Evolutionary conservation across 2,329 filamentous ascomycete species (phyloP), one percentile per base, ranked within the genome.

Genomic region (Didymella sp.): DNA sequence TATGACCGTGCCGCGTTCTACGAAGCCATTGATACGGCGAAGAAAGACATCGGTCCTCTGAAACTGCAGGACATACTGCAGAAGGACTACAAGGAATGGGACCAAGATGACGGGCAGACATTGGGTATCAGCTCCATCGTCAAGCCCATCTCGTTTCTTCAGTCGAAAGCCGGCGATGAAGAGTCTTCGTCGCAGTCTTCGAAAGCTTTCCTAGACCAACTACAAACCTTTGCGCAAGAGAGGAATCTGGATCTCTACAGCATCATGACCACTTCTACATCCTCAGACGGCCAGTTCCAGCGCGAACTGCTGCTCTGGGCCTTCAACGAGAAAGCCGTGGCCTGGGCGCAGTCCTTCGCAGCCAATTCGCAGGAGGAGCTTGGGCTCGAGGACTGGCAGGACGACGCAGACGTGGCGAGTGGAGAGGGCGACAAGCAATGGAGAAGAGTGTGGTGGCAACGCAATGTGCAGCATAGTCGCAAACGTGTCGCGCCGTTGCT

Each of bases 1-100:
- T 91, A 86, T 66, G 78, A 85, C 52, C 79, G 84, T 6, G 72
- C 77, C 0, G 70, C 59, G 3, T 91, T 88, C 73, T 91, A 85
- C 70, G 72, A 81, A 4, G 78, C 85, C 52, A 82, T 93, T 24
- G 79, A 81, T 1, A 75, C 75, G 5, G 87, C 90, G 5, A 93
- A 93, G 74, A 83, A 86, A 60, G 84, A 92, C 63, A 81, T 95
- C 48, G 84, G 82, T 2, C 64, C 71, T 0, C 76, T 95, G 42
- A 79, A 77, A 33, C 75, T 92, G 63, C 78, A 82, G 21, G 90
- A 93, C 64, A 83, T 93, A 35, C 76, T 94, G 49, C 82, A 89
- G 61, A 94, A 94, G 74, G 91, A 96, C 76, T 96, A 93, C 77
- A 96, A 96, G 78, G 83, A 90, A 70, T 95, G 90, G 90, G 78